phyloP scores from a whole-genome alignment of 768 basidiomycete genomes.

The Mycena indigotica region DNA sequence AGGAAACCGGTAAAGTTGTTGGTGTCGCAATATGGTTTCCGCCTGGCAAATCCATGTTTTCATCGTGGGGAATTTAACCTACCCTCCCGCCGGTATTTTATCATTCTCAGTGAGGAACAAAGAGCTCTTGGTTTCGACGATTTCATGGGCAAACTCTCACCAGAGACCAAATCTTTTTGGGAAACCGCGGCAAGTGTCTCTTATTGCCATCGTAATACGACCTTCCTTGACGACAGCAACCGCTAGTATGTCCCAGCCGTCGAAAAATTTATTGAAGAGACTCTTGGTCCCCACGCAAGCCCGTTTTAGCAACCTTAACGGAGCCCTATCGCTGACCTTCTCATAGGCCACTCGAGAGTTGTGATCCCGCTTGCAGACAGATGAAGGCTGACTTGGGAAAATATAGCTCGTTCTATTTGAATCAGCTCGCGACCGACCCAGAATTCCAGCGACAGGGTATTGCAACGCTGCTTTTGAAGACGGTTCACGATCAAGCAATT shows the following conservation, averaged over 20 bases:
- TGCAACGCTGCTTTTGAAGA: conserved; percentile 27
- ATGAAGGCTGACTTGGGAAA: too few species aligned
- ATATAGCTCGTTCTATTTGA: conserved; percentile 35
- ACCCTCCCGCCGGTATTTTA: not conserved
- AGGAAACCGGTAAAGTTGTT: conserved; percentile 23
- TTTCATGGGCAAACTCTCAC: conserved; percentile 28
- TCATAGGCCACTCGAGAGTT: too few species aligned
- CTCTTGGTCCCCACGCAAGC: conserved; percentile 10
- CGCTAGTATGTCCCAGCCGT: conserved; percentile 13
- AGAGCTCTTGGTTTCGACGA: conserved; percentile 30
- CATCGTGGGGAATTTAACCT: conserved; percentile 29
- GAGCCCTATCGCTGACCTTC: too few species aligned
- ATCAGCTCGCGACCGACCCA: conserved; percentile 29
- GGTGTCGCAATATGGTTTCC: conserved; percentile 37
- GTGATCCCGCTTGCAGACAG: too few species aligned
- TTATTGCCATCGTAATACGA: too few species aligned
- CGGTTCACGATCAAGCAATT: conserved; percentile 30
- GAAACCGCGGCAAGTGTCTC: too few species aligned
- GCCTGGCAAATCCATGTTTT: conserved; percentile 33
- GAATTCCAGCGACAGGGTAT: conserved; percentile 31
- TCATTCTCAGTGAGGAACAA: conserved; percentile 27
- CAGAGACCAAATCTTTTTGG: conserved; percentile 28
- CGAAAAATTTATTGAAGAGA: conserved; percentile 4
- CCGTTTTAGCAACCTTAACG: too few species aligned
- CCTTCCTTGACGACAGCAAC: too few species aligned